phyloP scores from a whole-genome alignment of 306 rosid genomes.

The Luffa aegyptiaca region DNA sequence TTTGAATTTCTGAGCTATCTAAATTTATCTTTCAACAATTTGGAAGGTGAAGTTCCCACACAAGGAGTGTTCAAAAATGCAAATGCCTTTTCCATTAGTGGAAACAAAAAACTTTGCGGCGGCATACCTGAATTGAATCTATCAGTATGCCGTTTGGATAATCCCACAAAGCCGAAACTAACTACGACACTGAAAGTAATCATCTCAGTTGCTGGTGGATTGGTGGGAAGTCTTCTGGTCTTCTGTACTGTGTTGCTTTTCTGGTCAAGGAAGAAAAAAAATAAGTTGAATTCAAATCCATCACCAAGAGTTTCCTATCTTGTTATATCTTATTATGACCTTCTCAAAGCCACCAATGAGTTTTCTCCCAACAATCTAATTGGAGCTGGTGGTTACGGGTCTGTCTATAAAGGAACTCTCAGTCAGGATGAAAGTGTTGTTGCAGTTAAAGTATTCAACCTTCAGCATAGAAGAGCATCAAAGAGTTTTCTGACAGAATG shows the following conservation, averaged over 20 bases:
- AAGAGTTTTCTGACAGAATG: conserved; percentile 19
- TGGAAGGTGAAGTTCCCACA: too few relatives aligned
- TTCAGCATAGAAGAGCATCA: conserved; percentile 2
- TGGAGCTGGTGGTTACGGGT: conserved; percentile 22
- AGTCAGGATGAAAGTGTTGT: neutral
- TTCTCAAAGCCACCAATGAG: conserved; percentile 20
- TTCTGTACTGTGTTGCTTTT: neutral
- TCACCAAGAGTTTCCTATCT: neutral
- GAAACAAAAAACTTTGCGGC: conserved; percentile 11
- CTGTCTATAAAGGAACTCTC: conserved; percentile 18
- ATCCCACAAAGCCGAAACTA: neutral
- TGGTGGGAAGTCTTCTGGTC: neutral
- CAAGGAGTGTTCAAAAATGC: conserved; percentile 8
- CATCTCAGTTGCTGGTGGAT: neutral
- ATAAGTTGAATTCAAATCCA: neutral
- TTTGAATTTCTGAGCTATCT: neutral
- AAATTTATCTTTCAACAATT: too few relatives aligned
- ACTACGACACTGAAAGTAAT: neutral
- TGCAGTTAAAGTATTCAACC: conserved; percentile 22
- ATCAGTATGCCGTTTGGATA: neutral
- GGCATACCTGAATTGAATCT: conserved; percentile 14
- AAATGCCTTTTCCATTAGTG: neutral
- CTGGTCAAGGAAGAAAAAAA: neutral
- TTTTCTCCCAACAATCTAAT: conserved; percentile 18
- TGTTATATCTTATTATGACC: conserved; percentile 19